Evolutionary conservation across 2,329 filamentous ascomycete species (phyloP), one percentile per base, ranked within the genome.

Genomic region (Setomelanomma holmii): DNA sequence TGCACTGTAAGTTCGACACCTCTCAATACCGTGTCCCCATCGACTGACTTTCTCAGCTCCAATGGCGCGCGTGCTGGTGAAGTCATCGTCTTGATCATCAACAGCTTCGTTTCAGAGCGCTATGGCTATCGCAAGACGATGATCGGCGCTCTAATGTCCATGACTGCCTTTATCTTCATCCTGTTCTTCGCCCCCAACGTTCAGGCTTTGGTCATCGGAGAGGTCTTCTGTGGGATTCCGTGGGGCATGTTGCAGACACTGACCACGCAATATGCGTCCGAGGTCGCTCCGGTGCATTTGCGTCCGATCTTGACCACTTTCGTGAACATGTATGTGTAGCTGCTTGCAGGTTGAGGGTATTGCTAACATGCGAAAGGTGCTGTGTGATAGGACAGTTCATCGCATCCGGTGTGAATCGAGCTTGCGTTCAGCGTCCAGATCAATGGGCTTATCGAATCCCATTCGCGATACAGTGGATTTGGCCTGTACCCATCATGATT

Each of bases 301-400:
- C 83, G 88, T 47, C 87, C 76, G 12, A 66, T 70, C 8, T 40
- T 75, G 12, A 73, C 71, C 1, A 89, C 87, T 3, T 90, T 89
- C 56, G 84, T 89, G 70, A 89, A 89, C 75, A 86, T 88, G 66
- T 30, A 30, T 6, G 27, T 6, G 14, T 30, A 14, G 10, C 27
- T 30, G n/a, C n/a, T 30, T 30, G 10, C 27, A 30, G 10, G 14
- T 10, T 30, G 27, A 30, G 2, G n/a, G 27, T 14, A 30, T 14
- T 30, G 27, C 5, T 30, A 30, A 30, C 27, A 30, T 14, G 14
- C 14, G 27, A 30, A 3, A 30, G 27, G 27, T 90, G 88, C 78
- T 90, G 87, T 87, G 88, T 86, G 11, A 77, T 90, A 44, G 88
- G 88, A 6, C 88, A 90, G 68, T 80, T 88, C 56, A 86, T 90